Evolutionary conservation across 202 grass and related monocot genomes (phyloP).

Genomic region (Dendrocalamus latiflorus): DNA sequence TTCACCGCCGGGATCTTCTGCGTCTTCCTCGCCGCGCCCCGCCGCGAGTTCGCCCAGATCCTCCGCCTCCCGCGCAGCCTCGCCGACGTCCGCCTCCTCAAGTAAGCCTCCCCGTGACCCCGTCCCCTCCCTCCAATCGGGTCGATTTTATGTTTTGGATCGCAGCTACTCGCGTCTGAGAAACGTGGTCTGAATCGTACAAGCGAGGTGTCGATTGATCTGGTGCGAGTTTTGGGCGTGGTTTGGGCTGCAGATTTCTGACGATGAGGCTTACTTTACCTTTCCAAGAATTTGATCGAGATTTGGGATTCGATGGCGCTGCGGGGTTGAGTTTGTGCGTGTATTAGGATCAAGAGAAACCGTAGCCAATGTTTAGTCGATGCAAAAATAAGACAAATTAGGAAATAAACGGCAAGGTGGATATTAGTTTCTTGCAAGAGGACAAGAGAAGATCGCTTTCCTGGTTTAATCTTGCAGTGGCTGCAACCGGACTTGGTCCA

Average conservation of each 20-base stretch:
- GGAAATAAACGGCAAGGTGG: not conserved
- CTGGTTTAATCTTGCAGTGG: slow-evolving; percentile 9
- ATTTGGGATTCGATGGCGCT: not conserved
- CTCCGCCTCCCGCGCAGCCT: slow-evolving; percentile 76
- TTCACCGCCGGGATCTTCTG: slow-evolving; percentile 85
- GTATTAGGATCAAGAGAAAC: not conserved
- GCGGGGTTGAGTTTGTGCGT: not conserved
- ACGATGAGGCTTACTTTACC: not conserved
- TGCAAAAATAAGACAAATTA: not conserved
- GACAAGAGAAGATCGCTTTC: not conserved
- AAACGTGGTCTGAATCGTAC: slow-evolving; percentile 21
- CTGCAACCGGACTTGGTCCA: slow-evolving; percentile 10
- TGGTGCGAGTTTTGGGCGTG: not conserved
- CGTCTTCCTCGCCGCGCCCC: slow-evolving; percentile 68
- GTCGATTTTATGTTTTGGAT: not conserved
- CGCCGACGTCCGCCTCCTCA: slow-evolving; percentile 75
- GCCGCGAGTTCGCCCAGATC: slow-evolving; percentile 73
- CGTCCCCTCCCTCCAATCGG: not conserved
- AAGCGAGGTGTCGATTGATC: slow-evolving; percentile 7
- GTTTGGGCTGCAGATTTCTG: not conserved
- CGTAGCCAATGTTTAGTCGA: not conserved
- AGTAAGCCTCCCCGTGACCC: slow-evolving; percentile 31
- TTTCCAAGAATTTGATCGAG: not conserved
- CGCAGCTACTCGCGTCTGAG: not conserved
- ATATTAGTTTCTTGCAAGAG: not conserved